Conservation (phyloP, 2,329 filamentous ascomycete species). For the Scedosporium minutisporum region DNA sequence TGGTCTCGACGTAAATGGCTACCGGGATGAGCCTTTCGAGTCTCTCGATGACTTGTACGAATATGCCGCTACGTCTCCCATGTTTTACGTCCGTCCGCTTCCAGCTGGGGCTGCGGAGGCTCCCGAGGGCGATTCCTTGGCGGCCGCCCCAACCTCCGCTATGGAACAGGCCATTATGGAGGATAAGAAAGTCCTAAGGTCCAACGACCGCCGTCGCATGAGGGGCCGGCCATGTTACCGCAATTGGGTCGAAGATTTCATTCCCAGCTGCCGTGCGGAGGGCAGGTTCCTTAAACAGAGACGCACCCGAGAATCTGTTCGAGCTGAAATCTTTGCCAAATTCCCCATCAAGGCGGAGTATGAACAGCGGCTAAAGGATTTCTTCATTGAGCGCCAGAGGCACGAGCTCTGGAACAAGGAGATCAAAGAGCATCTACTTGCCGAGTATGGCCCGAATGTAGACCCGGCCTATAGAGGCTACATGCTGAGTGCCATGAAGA, state of each 20-base stretch:
- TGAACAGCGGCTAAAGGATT: conserved; percentile 28
- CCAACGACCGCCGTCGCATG: conserved; percentile 49
- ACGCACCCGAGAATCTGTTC: conserved; percentile 33
- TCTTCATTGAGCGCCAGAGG: conserved; percentile 27
- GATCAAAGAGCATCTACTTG: conserved; percentile 27
- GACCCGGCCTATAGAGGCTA: conserved; percentile 21
- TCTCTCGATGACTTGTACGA: conserved; percentile 47
- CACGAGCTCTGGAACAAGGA: conserved; percentile 34
- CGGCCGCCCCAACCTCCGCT: conserved; percentile 9
- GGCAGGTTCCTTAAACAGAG: conserved; percentile 21
- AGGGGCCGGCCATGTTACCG: conserved; percentile 45
- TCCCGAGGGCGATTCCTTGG: not conserved
- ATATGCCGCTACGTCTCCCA: conserved; percentile 47
- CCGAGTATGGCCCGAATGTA: conserved; percentile 13
- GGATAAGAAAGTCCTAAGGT: conserved; percentile 29
- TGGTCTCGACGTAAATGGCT: conserved; percentile 36
- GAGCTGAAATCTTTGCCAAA: conserved; percentile 38
- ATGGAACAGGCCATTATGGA: conserved; percentile 20
- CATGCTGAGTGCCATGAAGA: conserved; percentile 34
- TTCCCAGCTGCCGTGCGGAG: conserved; percentile 39
- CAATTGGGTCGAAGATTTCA: conserved; percentile 52
- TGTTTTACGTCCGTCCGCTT: conserved; percentile 38
- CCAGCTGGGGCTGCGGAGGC: not conserved
- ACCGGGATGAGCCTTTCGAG: conserved; percentile 47
- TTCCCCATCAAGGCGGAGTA: conserved; percentile 42